Percentiles rank a stretch among this genome's conserved stretches.
phyloP scores from a whole-genome alignment of 2,329 filamentous ascomycete species.

The Hymenoscyphus infarciens region DNA sequence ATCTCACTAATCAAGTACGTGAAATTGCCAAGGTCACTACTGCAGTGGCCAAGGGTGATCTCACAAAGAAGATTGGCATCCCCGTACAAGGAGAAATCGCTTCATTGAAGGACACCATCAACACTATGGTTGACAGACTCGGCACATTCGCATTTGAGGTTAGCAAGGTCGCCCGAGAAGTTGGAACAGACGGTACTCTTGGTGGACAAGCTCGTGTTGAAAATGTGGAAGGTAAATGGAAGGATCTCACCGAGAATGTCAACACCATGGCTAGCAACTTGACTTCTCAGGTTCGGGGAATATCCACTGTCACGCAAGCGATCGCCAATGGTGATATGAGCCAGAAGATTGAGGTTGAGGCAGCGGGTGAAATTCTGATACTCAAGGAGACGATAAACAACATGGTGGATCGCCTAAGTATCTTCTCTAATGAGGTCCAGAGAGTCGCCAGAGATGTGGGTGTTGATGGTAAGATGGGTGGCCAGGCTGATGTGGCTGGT shows the following conservation, averaged over 20 bases:
- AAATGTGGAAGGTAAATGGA: constrained; percentile 97
- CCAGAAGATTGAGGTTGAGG: constrained; percentile 91
- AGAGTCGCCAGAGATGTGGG: constrained; percentile 94
- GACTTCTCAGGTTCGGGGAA: constrained; percentile 76
- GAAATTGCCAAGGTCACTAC: constrained; percentile 97
- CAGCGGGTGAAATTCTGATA: constrained; percentile 89
- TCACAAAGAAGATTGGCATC: constrained; percentile 94
- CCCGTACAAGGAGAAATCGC: constrained; percentile 92
- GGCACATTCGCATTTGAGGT: constrained; percentile 96
- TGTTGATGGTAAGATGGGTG: constrained; percentile 97
- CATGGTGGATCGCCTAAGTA: constrained; percentile 94
- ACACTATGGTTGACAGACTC: constrained; percentile 96
- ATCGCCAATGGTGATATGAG: constrained; percentile 96
- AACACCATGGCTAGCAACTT: constrained; percentile 72
- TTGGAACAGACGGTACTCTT: constrained; percentile 91
- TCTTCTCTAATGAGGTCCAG: constrained; percentile 95
- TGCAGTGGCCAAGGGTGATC: constrained; percentile 87
- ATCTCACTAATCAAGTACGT: constrained; percentile 93
- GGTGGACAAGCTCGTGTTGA: constrained; percentile 92
- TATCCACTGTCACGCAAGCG: constrained; percentile 89
- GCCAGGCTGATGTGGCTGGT: constrained; percentile 89
- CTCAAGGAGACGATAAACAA: constrained; percentile 97
- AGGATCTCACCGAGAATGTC: constrained; percentile 88
- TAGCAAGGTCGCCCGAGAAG: constrained; percentile 90
- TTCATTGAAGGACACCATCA: constrained; percentile 95